These are phyloP conservation scores for Penicillium sp. DNA, from an alignment of 2,329 filamentous ascomycete species.

Conservation along the genomic window DNA sequence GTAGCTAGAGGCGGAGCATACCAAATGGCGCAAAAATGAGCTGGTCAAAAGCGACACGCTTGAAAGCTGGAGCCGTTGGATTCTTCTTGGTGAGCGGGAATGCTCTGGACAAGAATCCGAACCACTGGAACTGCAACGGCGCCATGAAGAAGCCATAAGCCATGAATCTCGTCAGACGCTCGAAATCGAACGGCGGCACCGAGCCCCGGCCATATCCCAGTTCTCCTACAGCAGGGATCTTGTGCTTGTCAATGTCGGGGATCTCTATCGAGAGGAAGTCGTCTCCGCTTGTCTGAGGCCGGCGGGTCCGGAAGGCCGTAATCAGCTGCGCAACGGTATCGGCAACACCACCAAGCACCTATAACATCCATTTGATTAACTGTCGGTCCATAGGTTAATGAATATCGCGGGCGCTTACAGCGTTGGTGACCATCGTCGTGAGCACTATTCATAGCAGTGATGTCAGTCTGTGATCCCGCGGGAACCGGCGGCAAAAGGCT, in stretches of 20 bases:
- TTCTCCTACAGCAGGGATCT: constrained; percentile 64
- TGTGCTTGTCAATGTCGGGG: constrained; percentile 80
- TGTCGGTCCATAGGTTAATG: neutral
- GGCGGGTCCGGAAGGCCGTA: constrained; percentile 67
- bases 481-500: constrained; percentile 27
- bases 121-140: constrained; percentile 94
- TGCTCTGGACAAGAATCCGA: constrained; percentile 73
- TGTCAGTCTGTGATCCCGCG: constrained; percentile 17
- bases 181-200: constrained; percentile 90
- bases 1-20: constrained; percentile 39
- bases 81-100: constrained; percentile 83
- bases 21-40: constrained; percentile 87
- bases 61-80: constrained; percentile 74
- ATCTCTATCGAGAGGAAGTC: constrained; percentile 84
- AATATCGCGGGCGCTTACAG: constrained; percentile 54
- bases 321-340: constrained; percentile 95
- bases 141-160: constrained; percentile 96
- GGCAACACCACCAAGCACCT: constrained; percentile 87
- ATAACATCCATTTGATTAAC: constrained; percentile 16
- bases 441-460: constrained; percentile 59
- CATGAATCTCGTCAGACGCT: constrained; percentile 92
- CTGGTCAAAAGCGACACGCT: constrained; percentile 90
- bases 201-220: constrained; percentile 63
- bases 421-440: constrained; percentile 99
- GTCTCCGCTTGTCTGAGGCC: constrained; percentile 60